Evolutionary conservation across 176 grass and related monocot genomes (phyloP).

Genomic region (Carex cristatella): DNA sequence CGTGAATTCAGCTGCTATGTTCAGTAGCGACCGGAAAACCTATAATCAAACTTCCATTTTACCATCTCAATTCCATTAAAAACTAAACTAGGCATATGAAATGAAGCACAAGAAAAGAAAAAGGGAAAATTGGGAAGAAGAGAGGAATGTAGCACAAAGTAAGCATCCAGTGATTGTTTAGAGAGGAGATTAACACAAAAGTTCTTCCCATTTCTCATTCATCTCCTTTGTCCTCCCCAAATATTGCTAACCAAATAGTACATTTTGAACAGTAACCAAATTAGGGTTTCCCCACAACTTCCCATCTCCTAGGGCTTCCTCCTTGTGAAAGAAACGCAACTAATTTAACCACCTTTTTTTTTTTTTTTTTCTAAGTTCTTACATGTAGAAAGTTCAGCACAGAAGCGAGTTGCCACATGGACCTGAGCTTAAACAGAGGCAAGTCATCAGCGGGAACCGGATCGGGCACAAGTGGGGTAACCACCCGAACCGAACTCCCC

Average conservation of each 20-base stretch:
- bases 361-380: conserved; percentile 7
- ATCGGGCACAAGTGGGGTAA: conserved; percentile 65
- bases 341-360: background rate
- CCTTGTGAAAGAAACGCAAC: background rate
- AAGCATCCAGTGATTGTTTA: background rate
- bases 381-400: conserved; percentile 91
- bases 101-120: background rate
- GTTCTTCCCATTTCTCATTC: background rate
- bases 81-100: conserved; percentile 20
- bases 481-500: conserved; percentile 37
- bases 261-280: conserved; percentile 22
- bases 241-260: conserved; percentile 2
- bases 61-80: conserved; percentile 17
- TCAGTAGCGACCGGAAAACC: conserved; percentile 84
- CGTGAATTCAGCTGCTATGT: conserved; percentile 72
- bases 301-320: background rate
- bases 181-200: background rate
- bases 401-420: conserved; percentile 95
- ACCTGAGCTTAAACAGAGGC: conserved; percentile 56
- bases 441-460: conserved; percentile 35
- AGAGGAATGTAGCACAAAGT: background rate
- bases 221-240: background rate
- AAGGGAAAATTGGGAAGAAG: background rate
- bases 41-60: conserved; percentile 24
- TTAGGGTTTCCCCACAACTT: conserved; percentile 16